phyloP scores from a whole-genome alignment of 1,139 yeast species.

The Geotrichum citri-aurantii region DNA sequence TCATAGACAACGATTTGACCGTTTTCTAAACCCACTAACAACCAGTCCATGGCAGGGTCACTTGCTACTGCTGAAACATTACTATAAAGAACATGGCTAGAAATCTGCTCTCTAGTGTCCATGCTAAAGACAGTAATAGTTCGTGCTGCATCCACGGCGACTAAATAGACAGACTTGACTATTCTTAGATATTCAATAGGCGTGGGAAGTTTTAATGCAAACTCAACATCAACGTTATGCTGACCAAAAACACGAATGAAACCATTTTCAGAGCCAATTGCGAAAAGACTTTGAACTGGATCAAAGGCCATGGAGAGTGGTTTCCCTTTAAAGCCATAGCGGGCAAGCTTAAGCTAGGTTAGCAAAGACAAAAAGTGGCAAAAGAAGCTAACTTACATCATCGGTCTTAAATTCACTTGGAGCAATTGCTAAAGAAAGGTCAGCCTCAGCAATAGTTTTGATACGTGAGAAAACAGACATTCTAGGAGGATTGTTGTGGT shows the following conservation, averaged over 20 bases:
- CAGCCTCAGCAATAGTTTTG: conserved; percentile 35
- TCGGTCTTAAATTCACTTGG: conserved; percentile 34
- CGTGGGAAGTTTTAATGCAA: conserved; percentile 44
- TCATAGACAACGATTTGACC: conserved; percentile 76
- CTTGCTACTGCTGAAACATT: conserved; percentile 60
- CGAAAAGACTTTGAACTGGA: conserved; percentile 81
- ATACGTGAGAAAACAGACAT: conserved; percentile 42
- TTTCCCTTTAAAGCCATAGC: conserved; percentile 54
- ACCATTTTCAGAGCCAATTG: conserved; percentile 67
- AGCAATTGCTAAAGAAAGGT: conserved; percentile 35
- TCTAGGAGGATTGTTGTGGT: no score
- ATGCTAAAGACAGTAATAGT: conserved; percentile 64
- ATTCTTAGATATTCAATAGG: conserved; percentile 52
- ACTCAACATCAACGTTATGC: conserved; percentile 68
- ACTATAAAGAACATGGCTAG: conserved; percentile 48
- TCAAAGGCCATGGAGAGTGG: conserved; percentile 70
- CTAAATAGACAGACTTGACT: conserved; percentile 74
- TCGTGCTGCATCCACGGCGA: conserved; percentile 54
- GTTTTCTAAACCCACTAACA: conserved; percentile 70
- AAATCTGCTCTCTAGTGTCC: conserved; percentile 54
- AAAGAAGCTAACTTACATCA: conserved; percentile 22
- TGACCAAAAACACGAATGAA: conserved; percentile 79
- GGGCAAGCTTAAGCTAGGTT: conserved; percentile 34
- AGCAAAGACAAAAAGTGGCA: not conserved
- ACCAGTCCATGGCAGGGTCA: conserved; percentile 88